phyloP scores from a whole-genome alignment of 2,329 filamentous ascomycete genomes.

The Remersonia thermophila region DNA sequence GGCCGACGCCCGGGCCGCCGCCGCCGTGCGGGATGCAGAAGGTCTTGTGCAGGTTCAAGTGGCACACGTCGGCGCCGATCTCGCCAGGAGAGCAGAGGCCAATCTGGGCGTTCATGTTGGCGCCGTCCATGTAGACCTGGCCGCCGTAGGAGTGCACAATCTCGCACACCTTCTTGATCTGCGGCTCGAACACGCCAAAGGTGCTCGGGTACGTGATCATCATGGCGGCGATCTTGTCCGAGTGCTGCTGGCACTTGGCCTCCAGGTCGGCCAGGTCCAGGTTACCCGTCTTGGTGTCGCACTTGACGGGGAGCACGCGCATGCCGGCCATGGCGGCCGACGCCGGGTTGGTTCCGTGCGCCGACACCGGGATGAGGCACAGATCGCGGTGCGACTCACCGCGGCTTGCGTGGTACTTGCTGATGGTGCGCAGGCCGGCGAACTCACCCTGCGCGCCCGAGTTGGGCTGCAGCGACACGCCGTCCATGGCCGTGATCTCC shows the following conservation, averaged over 20 bases:
- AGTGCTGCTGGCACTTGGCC: constrained; percentile 79
- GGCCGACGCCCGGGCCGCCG: constrained; percentile 84
- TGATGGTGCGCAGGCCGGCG: constrained; percentile 75
- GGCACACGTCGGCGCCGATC: constrained; percentile 92
- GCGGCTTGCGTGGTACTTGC: constrained; percentile 65
- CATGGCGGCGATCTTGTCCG: constrained; percentile 75
- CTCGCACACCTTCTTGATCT: constrained; percentile 72
- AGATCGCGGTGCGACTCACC: constrained; percentile 66
- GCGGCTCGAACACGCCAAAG: constrained; percentile 87
- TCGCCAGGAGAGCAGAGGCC: constrained; percentile 88
- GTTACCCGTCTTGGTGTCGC: constrained; percentile 75
- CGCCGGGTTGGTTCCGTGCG: constrained; percentile 91
- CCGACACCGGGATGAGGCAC: constrained; percentile 87
- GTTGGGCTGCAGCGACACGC: constrained; percentile 86
- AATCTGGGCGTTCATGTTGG: constrained; percentile 98
- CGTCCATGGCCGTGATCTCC: constrained; percentile 78
- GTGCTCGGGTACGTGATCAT: constrained; percentile 97
- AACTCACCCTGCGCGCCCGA: constrained; percentile 95
- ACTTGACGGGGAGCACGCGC: constrained; percentile 87
- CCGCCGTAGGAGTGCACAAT: constrained; percentile 80
- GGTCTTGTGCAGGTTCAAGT: constrained; percentile 95
- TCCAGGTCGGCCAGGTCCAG: constrained; percentile 77
- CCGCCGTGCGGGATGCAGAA: constrained; percentile 97
- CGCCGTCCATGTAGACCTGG: constrained; percentile 96
- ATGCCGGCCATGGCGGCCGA: constrained; percentile 93